phyloP scores from a whole-genome alignment of 768 basidiomycete species.

The Epithele typhae region DNA sequence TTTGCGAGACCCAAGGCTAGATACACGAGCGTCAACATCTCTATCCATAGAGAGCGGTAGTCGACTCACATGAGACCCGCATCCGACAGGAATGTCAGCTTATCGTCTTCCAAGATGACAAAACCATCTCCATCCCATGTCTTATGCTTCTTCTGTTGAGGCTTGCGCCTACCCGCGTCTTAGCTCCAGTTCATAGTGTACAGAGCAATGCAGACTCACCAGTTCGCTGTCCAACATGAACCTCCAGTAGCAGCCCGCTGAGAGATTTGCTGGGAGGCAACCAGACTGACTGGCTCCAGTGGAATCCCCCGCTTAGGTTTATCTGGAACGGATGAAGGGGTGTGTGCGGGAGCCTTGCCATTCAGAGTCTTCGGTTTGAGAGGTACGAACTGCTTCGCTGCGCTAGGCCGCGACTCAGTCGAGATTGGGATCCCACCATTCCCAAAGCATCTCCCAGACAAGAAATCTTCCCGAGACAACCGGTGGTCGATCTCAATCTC shows the following conservation, averaged over 20 bases:
- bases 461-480: conserved; percentile 50
- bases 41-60: conserved; percentile 33
- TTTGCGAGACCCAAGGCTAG: conserved; percentile 57
- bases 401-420: conserved; percentile 23
- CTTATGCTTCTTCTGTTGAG: conserved; percentile 71
- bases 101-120: conserved; percentile 46
- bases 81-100: conserved; percentile 61
- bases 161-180: conserved; percentile 55
- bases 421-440: too few species aligned
- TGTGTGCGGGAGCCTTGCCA: conserved; percentile 18
- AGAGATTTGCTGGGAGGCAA: conserved; percentile 5
- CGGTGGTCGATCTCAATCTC: conserved; percentile 63
- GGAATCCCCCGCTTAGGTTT: conserved; percentile 28
- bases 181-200: not conserved
- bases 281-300: conserved; percentile 34
- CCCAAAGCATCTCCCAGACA: conserved; percentile 63
- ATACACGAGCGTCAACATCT: not conserved
- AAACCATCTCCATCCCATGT: conserved; percentile 84
- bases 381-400: conserved; percentile 28
- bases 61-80: conserved; percentile 60
- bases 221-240: conserved; percentile 66
- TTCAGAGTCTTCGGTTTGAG: conserved; percentile 27
- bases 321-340: conserved; percentile 21
- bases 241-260: conserved; percentile 11
- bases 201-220: conserved; percentile 36